A percentile compares a stretch with the other conserved stretches of the same genome.
Conservation (phyloP, 768 basidiomycete genomes). For the Amanita polypyramis region DNA sequence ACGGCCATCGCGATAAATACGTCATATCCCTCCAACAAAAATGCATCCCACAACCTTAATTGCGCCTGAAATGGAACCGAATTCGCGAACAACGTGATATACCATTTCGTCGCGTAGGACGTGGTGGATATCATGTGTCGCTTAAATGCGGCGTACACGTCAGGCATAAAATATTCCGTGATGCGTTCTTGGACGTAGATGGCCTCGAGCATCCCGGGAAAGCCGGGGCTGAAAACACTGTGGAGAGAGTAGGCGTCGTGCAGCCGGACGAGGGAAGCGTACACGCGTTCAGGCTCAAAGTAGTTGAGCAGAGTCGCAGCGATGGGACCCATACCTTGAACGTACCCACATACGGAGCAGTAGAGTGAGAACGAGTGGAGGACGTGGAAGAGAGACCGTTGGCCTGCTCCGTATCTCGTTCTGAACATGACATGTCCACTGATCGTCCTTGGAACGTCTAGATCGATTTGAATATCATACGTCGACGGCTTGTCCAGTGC, state of each 20-base stretch:
- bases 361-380: conserved; percentile 83
- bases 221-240: conserved; percentile 83
- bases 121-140: conserved; percentile 88
- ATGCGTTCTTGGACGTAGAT: conserved; percentile 93
- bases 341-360: conserved; percentile 87
- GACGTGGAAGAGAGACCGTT: conserved; percentile 92
- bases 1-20: conserved; percentile 77
- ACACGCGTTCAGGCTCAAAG: conserved; percentile 82
- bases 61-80: conserved; percentile 94
- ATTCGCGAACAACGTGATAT: conserved; percentile 95
- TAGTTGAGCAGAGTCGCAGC: conserved; percentile 93
- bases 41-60: conserved; percentile 89
- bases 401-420: conserved; percentile 92
- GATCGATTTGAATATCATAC: conserved; percentile 95
- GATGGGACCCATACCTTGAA: conserved; percentile 98
- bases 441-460: conserved; percentile 95
- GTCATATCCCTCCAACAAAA: conserved; percentile 85
- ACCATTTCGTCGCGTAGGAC: conserved; percentile 98
- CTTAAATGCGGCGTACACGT: conserved; percentile 77
- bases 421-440: conserved; percentile 90
- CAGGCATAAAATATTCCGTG: conserved; percentile 81
- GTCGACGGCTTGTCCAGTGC: conserved; percentile 70
- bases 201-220: conserved; percentile 91
- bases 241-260: conserved; percentile 88
- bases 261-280: conserved; percentile 74